Percentiles rank a stretch among this genome's conserved stretches.
Evolutionary conservation across 306 rosid species (phyloP).

Genomic region (Spatholobus suberectus): DNA sequence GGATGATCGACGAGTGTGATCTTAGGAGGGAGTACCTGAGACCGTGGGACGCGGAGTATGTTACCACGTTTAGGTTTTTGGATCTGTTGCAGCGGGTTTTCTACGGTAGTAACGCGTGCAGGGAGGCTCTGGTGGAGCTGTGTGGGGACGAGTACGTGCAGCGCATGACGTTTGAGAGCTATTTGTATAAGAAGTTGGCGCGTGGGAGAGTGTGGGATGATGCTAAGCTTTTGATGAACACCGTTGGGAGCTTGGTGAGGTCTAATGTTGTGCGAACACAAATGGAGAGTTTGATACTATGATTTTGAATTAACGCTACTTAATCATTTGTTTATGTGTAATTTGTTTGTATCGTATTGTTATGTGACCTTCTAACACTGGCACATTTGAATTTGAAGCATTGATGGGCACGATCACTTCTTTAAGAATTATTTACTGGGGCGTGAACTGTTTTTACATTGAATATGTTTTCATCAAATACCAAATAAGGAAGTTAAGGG

Average conservation of each 20-base stretch:
- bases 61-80: slow-evolving; percentile 65
- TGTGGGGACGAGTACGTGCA: slow-evolving; percentile 95
- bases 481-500: too few species aligned
- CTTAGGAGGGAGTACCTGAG: slow-evolving; percentile 81
- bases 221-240: slow-evolving; percentile 62
- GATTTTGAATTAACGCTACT: too few species aligned
- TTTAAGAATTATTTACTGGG: too few species aligned
- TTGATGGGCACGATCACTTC: too few species aligned
- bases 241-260: slow-evolving; percentile 74
- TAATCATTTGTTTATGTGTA: too few species aligned
- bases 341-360: too few species aligned
- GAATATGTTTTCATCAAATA: too few species aligned
- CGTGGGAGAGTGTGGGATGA: slow-evolving; percentile 68
- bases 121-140: slow-evolving; percentile 93
- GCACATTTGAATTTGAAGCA: too few species aligned
- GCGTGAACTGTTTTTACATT: too few species aligned
- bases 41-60: slow-evolving; percentile 71
- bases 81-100: slow-evolving; percentile 87
- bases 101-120: slow-evolving; percentile 70
- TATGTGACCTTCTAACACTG: too few species aligned
- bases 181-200: slow-evolving; percentile 78
- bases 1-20: slow-evolving; percentile 68
- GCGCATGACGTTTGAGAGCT: slow-evolving; percentile 89
- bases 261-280: slow-evolving; percentile 49
- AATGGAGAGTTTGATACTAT: slow-evolving; percentile 46